These are phyloP conservation scores for Tetrahymena elliotti DNA, from an alignment of 73 alveolate genomes.

Conservation along the genomic window DNA sequence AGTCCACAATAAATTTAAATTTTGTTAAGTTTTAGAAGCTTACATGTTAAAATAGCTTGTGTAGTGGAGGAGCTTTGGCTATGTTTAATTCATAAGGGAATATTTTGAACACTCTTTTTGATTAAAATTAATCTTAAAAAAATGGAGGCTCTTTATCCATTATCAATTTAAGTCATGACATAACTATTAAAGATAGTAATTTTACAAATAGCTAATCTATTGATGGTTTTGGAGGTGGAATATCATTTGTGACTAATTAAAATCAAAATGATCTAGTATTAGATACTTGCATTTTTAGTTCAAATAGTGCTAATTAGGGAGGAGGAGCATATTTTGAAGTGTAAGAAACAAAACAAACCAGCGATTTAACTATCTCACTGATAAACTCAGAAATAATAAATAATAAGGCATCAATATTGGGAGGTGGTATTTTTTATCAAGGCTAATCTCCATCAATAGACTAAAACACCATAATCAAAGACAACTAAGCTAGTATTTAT, in stretches of 20 bases:
- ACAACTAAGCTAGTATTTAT: not conserved
- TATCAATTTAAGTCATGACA: not conserved
- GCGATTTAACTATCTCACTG: not conserved
- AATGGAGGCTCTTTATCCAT: not conserved
- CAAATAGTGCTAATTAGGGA: not conserved
- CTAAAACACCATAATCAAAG: not conserved
- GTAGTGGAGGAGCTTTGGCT: not conserved
- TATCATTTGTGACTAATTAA: not conserved
- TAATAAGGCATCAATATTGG: not conserved
- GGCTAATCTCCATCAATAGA: not conserved
- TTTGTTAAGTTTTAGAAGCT: not conserved
- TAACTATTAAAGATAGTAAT: not conserved
- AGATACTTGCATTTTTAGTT: not conserved
- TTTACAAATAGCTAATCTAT: not conserved
- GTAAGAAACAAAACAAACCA: not conserved
- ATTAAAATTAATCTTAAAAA: not conserved
- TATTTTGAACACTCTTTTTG: not conserved
- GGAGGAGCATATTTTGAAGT: not conserved
- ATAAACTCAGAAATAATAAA: not conserved
- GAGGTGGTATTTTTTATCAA: not conserved
- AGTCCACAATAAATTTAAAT: not conserved
- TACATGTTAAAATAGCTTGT: not conserved
- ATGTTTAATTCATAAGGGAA: not conserved
- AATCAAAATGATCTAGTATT: not conserved
- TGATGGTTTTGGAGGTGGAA: not conserved